These are phyloP conservation scores for Termitomyces sp. DNA, from an alignment of 768 basidiomycete genomes.

Conservation along the genomic window DNA sequence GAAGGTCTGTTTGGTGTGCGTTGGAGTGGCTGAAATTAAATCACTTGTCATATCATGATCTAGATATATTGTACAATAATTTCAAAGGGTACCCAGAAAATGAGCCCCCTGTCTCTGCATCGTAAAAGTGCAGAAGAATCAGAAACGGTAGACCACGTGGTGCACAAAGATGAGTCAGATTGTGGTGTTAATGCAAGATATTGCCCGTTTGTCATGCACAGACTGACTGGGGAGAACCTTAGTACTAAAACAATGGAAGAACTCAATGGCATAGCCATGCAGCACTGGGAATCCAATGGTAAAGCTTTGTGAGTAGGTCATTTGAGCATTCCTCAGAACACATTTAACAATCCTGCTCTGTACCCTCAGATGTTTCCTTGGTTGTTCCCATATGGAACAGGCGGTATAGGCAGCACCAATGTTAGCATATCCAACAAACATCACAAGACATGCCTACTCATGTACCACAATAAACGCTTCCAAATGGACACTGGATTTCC, in stretches of 20 bases:
- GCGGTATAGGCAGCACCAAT: too few relatives aligned
- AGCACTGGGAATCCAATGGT: slow-evolving; percentile 13
- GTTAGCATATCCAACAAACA: too few relatives aligned
- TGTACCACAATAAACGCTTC: too few relatives aligned
- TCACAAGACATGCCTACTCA: too few relatives aligned
- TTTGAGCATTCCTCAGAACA: slow-evolving; percentile 12
- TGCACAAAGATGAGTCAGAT: too few relatives aligned
- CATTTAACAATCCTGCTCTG: slow-evolving; percentile 25
- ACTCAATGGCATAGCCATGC: slow-evolving; percentile 18
- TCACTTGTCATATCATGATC: slow-evolving; percentile 24
- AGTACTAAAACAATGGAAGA: too few relatives aligned
- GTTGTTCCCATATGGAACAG: slow-evolving; percentile 40
- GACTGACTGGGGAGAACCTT: too few relatives aligned
- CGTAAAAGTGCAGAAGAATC: too few relatives aligned
- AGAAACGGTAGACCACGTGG: too few relatives aligned
- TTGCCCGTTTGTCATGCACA: too few relatives aligned
- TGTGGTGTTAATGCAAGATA: too few relatives aligned
- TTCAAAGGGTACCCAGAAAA: slow-evolving; percentile 18
- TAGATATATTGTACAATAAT: slow-evolving; percentile 23
- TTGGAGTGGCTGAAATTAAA: slow-evolving; percentile 30
- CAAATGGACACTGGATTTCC: background rate
- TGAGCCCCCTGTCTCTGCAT: slow-evolving; percentile 19
- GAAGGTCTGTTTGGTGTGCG: slow-evolving; percentile 14
- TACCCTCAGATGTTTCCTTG: slow-evolving; percentile 38
- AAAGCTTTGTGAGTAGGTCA: slow-evolving; percentile 11